A percentile compares a stretch with the other conserved stretches of the same genome.
Evolutionary conservation across 306 rosid species (phyloP).

Genomic region (Quillaja saponaria): DNA sequence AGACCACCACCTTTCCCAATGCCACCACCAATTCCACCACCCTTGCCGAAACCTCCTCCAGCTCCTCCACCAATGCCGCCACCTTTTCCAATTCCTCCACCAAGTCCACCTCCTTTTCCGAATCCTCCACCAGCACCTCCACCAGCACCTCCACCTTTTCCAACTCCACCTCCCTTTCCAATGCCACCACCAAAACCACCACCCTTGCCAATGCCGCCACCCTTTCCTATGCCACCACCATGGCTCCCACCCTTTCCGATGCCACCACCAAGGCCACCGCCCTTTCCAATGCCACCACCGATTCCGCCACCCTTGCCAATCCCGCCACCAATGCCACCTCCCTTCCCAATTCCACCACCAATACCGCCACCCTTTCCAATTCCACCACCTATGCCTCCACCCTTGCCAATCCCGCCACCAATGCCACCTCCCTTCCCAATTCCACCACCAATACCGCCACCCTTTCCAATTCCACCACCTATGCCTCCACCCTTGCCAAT

Average conservation of each 20-base stretch:
- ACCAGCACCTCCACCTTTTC: slow-evolving; percentile 35
- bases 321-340: slow-evolving; percentile 3
- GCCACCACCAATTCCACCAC: slow-evolving; percentile 22
- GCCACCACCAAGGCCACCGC: too few relatives aligned
- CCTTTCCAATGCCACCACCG: slow-evolving; percentile 28
- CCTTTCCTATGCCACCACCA: too few relatives aligned
- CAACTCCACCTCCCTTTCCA: slow-evolving; percentile 40
- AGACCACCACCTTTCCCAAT: slow-evolving; percentile 6
- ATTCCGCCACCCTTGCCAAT: slow-evolving; percentile 22
- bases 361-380: slow-evolving; percentile 27
- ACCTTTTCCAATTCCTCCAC: neutral
- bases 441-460: neutral
- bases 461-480: neutral
- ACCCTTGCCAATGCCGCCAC: neutral
- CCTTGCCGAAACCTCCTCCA: slow-evolving; percentile 18
- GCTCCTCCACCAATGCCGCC: slow-evolving; percentile 10
- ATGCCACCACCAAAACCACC: slow-evolving; percentile 29
- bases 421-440: slow-evolving; percentile 17
- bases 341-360: slow-evolving; percentile 33
- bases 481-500: neutral
- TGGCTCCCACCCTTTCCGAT: too few relatives aligned
- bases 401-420: slow-evolving; percentile 25
- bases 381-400: slow-evolving; percentile 31
- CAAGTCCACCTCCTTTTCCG: slow-evolving; percentile 28
- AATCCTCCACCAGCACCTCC: slow-evolving; percentile 35